Evolutionary conservation across 2,329 filamentous ascomycete genomes (phyloP).

Genomic region (Geoglossum cookeanum): DNA sequence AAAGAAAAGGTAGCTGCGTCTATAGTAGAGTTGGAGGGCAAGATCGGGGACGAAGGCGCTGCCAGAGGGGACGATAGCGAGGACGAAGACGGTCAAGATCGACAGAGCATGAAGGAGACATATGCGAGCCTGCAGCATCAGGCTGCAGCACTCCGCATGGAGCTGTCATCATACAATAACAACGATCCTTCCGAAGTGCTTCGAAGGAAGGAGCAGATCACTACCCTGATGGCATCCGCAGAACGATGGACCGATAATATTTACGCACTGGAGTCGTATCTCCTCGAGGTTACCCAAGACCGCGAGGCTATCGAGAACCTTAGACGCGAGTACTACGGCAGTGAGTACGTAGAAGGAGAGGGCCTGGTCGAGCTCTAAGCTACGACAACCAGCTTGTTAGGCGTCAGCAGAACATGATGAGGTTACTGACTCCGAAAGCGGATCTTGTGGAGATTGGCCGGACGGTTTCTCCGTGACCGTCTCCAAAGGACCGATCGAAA

Average conservation of each 20-base stretch:
- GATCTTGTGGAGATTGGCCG: too few relatives aligned
- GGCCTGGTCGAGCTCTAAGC: conserved; percentile 25
- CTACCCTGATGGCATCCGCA: conserved; percentile 14
- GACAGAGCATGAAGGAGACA: not conserved
- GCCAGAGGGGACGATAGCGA: conserved; percentile 21
- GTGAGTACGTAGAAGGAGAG: conserved; percentile 35
- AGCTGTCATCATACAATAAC: conserved; percentile 26
- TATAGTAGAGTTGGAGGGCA: conserved; percentile 21
- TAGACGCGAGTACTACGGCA: conserved; percentile 29
- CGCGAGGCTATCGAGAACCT: conserved; percentile 24
- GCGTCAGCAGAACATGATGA: too few relatives aligned
- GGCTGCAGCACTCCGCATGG: conserved; percentile 19
- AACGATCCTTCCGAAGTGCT: conserved; percentile 27
- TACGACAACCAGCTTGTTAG: too few relatives aligned
- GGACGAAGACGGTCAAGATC: conserved; percentile 17
- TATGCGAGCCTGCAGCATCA: conserved; percentile 17
- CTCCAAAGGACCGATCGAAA: too few relatives aligned
- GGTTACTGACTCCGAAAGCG: too few relatives aligned
- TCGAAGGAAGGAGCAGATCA: conserved; percentile 19
- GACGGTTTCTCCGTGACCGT: too few relatives aligned
- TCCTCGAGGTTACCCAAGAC: conserved; percentile 23
- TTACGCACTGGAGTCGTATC: conserved; percentile 22
- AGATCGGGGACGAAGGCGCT: conserved; percentile 21
- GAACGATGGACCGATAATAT: conserved; percentile 26
- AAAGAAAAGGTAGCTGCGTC: conserved; percentile 18